A percentile compares a stretch with the other conserved stretches of the same genome.
phyloP scores from a whole-genome alignment of 1,139 yeast species.

The Eremothecium sinecaudum region DNA sequence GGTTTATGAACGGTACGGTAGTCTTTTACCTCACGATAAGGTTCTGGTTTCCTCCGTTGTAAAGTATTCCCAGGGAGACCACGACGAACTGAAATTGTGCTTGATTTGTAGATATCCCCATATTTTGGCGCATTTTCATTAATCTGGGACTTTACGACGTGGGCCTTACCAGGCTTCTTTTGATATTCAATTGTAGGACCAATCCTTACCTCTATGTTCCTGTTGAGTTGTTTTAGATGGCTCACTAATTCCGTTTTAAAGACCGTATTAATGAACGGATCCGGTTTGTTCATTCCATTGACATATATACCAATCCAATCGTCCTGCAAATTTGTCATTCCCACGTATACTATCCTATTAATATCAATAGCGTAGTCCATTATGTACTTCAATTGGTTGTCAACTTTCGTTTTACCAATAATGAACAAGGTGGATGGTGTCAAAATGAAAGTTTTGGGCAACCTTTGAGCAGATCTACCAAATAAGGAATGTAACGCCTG shows the following conservation, averaged over 20 bases:
- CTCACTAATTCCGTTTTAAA: constrained; percentile 88
- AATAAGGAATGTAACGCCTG: constrained; percentile 76
- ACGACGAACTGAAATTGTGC: constrained; percentile 69
- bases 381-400: constrained; percentile 59
- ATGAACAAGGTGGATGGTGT: constrained; percentile 56
- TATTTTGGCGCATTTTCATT: constrained; percentile 52
- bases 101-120: constrained; percentile 78
- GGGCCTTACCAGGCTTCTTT: constrained; percentile 83
- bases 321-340: constrained; percentile 71
- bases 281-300: constrained; percentile 52
- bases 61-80: constrained; percentile 69
- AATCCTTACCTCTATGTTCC: constrained; percentile 51
- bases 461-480: constrained; percentile 81
- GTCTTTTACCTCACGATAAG: background rate
- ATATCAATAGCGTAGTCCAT: constrained; percentile 60
- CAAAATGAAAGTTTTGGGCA: constrained; percentile 63
- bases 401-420: constrained; percentile 61
- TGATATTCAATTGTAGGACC: constrained; percentile 72
- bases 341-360: constrained; percentile 51
- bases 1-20: background rate
- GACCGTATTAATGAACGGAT: constrained; percentile 65
- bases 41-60: constrained; percentile 62
- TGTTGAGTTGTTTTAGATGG: constrained; percentile 56
- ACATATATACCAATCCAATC: constrained; percentile 84
- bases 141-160: constrained; percentile 57